Evolutionary conservation across 176 grass and related monocot genomes (phyloP), one percentile per base, ranked within the genome.

Genomic region (Musa acuminata): DNA sequence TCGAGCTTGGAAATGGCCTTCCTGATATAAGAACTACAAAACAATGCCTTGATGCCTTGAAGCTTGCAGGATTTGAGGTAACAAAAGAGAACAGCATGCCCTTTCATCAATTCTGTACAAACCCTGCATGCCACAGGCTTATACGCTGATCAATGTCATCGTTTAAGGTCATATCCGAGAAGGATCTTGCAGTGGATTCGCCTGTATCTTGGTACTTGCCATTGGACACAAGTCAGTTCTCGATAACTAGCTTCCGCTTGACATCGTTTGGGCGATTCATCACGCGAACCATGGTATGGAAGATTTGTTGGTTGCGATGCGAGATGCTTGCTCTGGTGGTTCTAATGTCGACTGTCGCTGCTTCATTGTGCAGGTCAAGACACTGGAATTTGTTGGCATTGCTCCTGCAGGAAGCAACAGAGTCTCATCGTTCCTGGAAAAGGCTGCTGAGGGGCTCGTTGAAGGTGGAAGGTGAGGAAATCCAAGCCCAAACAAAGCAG

Each of bases 1-100:
- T 99, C 62, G 96, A 99, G 83, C 86, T 99, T 11, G 96, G 96
- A 11, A 91, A 95, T 83, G 96, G 96, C 2, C 91, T 99, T 62
- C 96, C 96, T 67, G 91, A 95, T 87, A 84, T 99, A 52, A 82
- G 91, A 82, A 94, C 83, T 58, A 95, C 88, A 72, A 55, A 3
- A 22, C 86, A 99, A 71, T 99, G 96, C 80, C 91, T 99, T 78
- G 89, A 99, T 54, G 96, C 96, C 73, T 84, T 87, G 67, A 95
- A 91, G 73, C 85, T 93, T 79, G 84, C 91, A 71, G 96, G 96
- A 20, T 99, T 99, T 81, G 91, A 99, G 84, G 96, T 91, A 43
- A 43, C 35, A 85, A 80, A 74, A 55, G 53, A 58, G 35, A 70
- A 9, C 9, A 20, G 43, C 16, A 51, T 70, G 48, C 22, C 35